Base-by-base conservation (phyloP, 1,284 basidiomycete genomes). In the Jaminaea rosea region DNA sequence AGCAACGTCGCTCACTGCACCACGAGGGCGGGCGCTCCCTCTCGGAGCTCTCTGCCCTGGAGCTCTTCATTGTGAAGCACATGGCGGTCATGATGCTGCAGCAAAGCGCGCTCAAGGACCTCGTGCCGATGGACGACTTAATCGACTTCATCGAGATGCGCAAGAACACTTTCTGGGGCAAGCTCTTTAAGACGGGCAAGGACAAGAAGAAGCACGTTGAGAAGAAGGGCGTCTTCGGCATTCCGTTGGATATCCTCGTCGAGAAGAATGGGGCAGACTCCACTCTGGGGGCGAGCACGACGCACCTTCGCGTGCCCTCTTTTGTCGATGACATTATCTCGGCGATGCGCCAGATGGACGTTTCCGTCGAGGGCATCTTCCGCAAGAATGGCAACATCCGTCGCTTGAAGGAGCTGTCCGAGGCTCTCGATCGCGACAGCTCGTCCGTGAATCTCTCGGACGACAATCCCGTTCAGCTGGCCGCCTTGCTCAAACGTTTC, bases 321-420 rank as follows among this genome's bases (percentile, higher is more conserved):
- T 96, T 98, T 73, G 87, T 99, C 56, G 94, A 98, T 73, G 94
- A 98, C 69, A 86, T 96, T 50, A 84, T 98, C 36, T 93, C 89
- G 49, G 91, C 94, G 2, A 97, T 99, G 93, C 82, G 87, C 72
- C 92, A 97, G 76, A 97, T 97, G 93, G 93, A 98, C 76, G 89
- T 99, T 86, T 96, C 93, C 4, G 81, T 99, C 32, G 94, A 98
- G 76, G 93, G 93, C 55, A 94, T 99, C 59, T 99, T 99, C 81
- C 83, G 93, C 49, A 92, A 94, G 78, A 97, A 96, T 73, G 93
- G 93, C 52, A 97, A 98, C 74, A 97, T 98, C 69, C 83, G 91
- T 48, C 82, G 89, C 52, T 79, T 97, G 55, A 90, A 89, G 72
- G 87, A 91, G 63, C 79, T 96, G 26, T 85, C 86, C 3, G 93